These are phyloP conservation scores for Bretziella fagacearum DNA, from an alignment of 2,329 filamentous ascomycete species.

Conservation along the genomic window DNA sequence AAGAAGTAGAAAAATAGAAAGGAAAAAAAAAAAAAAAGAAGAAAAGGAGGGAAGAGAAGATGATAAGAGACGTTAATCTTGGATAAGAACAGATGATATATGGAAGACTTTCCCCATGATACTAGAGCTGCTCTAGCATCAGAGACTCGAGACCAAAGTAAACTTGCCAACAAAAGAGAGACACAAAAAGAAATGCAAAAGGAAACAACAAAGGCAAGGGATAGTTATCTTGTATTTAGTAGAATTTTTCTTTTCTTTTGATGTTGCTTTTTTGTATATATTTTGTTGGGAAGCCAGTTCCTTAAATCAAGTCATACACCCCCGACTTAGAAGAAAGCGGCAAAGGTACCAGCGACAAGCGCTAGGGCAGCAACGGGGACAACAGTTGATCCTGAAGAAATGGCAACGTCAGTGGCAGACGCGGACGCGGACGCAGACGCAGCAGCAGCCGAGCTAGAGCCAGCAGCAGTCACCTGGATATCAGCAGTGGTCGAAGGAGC, in stretches of 20 bases:
- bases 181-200: background rate
- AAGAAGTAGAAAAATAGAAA: background rate
- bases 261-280: background rate
- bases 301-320: background rate
- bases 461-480: background rate
- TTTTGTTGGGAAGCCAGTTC: background rate
- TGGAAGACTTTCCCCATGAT: too few species aligned
- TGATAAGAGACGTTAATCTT: too few species aligned
- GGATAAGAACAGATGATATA: too few species aligned
- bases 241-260: background rate
- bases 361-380: slow-evolving; percentile 12
- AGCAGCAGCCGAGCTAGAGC: background rate
- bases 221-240: background rate
- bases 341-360: slow-evolving; percentile 14
- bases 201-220: background rate
- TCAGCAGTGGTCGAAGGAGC: slow-evolving; percentile 3
- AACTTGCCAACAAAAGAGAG: background rate
- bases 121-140: too few species aligned
- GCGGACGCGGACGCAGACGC: background rate
- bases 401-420: slow-evolving; percentile 3
- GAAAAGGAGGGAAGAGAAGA: background rate
- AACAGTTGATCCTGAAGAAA: slow-evolving; percentile 8
- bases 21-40: slow-evolving; percentile 4
- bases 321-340: slow-evolving; percentile 14
- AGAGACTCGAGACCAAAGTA: too few species aligned